These are phyloP conservation scores for Mycena albidolilacea DNA, from an alignment of 768 basidiomycete genomes.

Conservation along the genomic window DNA sequence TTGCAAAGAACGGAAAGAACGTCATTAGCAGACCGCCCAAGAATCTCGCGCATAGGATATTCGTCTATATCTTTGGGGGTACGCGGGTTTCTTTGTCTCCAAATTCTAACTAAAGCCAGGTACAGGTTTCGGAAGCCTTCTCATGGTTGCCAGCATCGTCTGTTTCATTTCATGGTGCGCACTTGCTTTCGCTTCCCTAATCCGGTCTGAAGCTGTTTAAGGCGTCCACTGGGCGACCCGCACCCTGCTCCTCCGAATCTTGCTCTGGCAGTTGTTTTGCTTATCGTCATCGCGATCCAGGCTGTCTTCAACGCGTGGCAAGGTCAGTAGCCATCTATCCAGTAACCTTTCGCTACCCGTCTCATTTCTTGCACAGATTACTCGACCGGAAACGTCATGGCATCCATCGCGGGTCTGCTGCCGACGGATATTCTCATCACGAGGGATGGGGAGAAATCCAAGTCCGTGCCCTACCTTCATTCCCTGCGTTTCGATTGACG, in stretches of 20 bases:
- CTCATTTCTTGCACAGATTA: conserved; percentile 53
- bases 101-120: neutral
- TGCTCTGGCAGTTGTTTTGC: conserved; percentile 71
- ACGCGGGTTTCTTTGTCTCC: neutral
- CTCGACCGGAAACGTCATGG: conserved; percentile 71
- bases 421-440: conserved; percentile 76
- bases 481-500: conserved; percentile 4
- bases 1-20: conserved; percentile 63
- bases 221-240: conserved; percentile 74
- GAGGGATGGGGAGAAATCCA: conserved; percentile 59
- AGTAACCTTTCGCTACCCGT: neutral
- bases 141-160: conserved; percentile 63
- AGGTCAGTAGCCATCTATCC: conserved; percentile 31
- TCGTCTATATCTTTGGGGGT: conserved; percentile 67
- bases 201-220: conserved; percentile 43
- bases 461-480: conserved; percentile 30
- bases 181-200: neutral
- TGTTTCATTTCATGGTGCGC: conserved; percentile 68
- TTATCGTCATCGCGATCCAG: conserved; percentile 57
- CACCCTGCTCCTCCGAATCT: conserved; percentile 69
- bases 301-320: conserved; percentile 65
- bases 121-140: conserved; percentile 61
- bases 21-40: conserved; percentile 63
- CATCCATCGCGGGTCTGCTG: conserved; percentile 76
- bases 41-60: conserved; percentile 59